Base-by-base conservation (phyloP, 2,329 filamentous ascomycete species). In the Trichoderma arundinaceum region DNA sequence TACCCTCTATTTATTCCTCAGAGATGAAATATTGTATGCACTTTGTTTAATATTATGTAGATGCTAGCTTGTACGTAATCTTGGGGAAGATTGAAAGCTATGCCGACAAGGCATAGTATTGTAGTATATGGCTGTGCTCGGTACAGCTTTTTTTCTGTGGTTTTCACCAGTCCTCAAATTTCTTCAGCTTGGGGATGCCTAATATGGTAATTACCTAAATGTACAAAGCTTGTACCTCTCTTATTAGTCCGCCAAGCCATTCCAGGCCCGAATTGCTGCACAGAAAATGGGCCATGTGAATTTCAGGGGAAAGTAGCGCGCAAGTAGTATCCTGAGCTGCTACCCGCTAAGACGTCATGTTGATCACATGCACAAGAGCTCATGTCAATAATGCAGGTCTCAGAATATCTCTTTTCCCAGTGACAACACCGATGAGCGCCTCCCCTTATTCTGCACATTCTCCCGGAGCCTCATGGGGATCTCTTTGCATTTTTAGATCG, bases 341-440 rank as follows among this genome's bases (percentile, higher is more conserved):
- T 1, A 3, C 41, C 17, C 13, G 60, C 60, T 46, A 63, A 60
- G 54, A 65, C 64, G 64, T 65, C 64, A 65, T 65, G 56, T 48
- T 54, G 56, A 65, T 65, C 64, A 65, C 64, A 65, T 65, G 64
- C 64, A 19, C 48, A 33, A 7, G 17, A 60, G 54, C 49, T 44
- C 59, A 63, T 54, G 12, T 63, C 49, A 53, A 38, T 38, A 53
- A 63, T 7, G 6, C 15, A 41, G 19, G 28, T 63, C 32, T 38
- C 49, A 19, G 35, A 49, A 41, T 54, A 17, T 13, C 51, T 32
- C 49, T 53, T 32, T 35, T 13, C 15, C 57, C 7, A 57, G n/a
- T 32, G 5, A 35, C 22, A 33, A 22, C 35, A 35, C 22, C 15
- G n/a, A 39, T 17, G 33, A 57, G 19, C 17, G 5, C 6, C 4